A percentile compares a stretch with the other conserved stretches of the same genome.
Conservation (phyloP, 176 grass and related monocot species). For the Canna indica region DNA sequence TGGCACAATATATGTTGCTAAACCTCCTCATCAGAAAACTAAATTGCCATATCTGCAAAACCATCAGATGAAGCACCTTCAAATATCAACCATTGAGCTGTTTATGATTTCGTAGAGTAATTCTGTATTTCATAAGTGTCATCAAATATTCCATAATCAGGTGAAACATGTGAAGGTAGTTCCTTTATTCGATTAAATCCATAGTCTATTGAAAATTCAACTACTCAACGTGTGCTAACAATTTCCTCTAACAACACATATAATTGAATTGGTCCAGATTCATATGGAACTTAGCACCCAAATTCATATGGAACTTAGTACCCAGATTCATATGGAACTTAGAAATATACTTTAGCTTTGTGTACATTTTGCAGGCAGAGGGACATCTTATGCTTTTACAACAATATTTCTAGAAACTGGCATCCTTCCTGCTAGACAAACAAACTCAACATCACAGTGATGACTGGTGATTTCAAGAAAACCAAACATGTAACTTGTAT, state of each 20-base stretch:
- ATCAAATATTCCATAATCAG: neutral
- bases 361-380: neutral
- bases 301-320: no score
- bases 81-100: neutral
- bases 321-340: neutral
- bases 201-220: neutral
- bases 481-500: neutral
- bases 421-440: neutral
- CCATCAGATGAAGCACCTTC: neutral
- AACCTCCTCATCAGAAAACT: neutral
- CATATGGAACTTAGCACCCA: neutral
- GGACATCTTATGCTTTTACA: neutral
- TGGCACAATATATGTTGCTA: neutral
- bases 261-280: neutral
- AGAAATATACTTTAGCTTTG: neutral
- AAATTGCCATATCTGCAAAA: neutral
- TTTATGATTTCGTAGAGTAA: neutral
- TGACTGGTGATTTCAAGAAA: neutral
- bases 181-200: neutral
- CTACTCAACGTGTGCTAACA: neutral
- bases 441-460: no score
- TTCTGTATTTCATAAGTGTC: neutral
- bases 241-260: neutral
- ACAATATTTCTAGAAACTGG: neutral
- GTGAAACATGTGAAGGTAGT: neutral